Percentiles rank a stretch among this genome's conserved stretches.
These are phyloP conservation scores for Salix viminalis DNA, from an alignment of 345 rosid species.

Conservation along the genomic window DNA sequence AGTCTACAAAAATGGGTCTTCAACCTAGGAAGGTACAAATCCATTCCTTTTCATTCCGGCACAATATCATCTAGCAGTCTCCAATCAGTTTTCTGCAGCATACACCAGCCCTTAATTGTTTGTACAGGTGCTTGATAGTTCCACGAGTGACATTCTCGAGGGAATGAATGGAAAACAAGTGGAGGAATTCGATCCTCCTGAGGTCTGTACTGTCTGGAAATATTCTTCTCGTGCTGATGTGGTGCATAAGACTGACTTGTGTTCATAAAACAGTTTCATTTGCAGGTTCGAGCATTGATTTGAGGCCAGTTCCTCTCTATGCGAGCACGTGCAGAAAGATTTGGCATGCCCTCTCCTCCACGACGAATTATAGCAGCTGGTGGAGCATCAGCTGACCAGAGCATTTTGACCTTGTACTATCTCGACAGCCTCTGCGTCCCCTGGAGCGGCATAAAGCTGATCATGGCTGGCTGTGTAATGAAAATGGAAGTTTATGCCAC, in stretches of 20 bases:
- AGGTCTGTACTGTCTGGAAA: conserved; percentile 40
- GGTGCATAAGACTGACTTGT: neutral
- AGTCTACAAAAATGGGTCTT: conserved; percentile 82
- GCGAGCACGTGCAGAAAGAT: conserved; percentile 84
- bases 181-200: conserved; percentile 75
- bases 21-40: conserved; percentile 75
- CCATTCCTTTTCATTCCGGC: neutral
- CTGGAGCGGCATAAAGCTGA: conserved; percentile 94
- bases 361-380: conserved; percentile 82
- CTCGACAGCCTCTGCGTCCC: conserved; percentile 75
- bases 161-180: conserved; percentile 53
- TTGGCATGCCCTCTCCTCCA: conserved; percentile 87
- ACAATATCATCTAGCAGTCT: conserved; percentile 20
- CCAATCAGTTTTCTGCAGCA: conserved; percentile 57
- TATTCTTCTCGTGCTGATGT: neutral
- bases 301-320: conserved; percentile 89
- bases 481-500: conserved; percentile 59
- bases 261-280: neutral
- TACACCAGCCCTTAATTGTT: conserved; percentile 78
- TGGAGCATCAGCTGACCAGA: conserved; percentile 79
- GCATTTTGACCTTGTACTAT: conserved; percentile 40
- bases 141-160: conserved; percentile 33
- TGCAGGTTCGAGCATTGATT: conserved; percentile 75
- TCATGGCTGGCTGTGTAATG: conserved; percentile 82
- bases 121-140: conserved; percentile 3